Base-by-base conservation (phyloP, 2,329 filamentous ascomycete species). In the Sporothrix inflata region DNA sequence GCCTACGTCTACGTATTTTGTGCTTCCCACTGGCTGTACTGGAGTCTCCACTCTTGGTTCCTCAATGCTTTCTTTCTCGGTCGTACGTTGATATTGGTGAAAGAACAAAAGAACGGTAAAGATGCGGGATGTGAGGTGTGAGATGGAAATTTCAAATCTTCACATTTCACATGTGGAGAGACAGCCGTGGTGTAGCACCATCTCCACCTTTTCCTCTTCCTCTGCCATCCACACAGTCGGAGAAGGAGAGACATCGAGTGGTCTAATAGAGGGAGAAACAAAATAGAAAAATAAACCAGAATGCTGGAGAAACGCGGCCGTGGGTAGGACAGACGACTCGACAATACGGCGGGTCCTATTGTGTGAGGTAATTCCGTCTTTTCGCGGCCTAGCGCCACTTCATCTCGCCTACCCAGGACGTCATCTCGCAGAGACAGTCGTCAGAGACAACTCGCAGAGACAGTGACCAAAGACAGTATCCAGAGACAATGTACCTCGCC, bases 231-330 rank as follows among this genome's bases (percentile, higher is more conserved):
- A 65, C 38, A 65, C 60, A 12, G 12, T 65, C 60, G 60, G 60
- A 45, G 60, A 45, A 45, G 45, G 38, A 65, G 60, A 65, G 60
- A 45, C 60, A 45, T 65, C 45, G 38, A 65, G 60, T 6, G 38
- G 14, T 34, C 30, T 34, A 34, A 34, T 3, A 34, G 30, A 34
- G 30, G 6, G 30, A 6, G 6, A 34, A 34, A 34, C 30, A 34
- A 34, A 34, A 6, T 34, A n/a, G n/a, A n/a, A n/a, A n/a, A n/a
- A n/a, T n/a, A n/a, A n/a, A n/a, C n/a, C n/a, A n/a, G n/a, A n/a
- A n/a, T n/a, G n/a, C 30, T 34, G 4, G 24, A 45, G n/a, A 27
- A 14, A 16, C 24, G 60, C 14, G 38, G 24, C 3, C 9, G 3
- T 42, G 14, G 38, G 60, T 45, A 27, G 60, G 38, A 65, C 60